phyloP scores from a whole-genome alignment of 495 filamentous ascomycete species.

The Margaritispora aquatica region DNA sequence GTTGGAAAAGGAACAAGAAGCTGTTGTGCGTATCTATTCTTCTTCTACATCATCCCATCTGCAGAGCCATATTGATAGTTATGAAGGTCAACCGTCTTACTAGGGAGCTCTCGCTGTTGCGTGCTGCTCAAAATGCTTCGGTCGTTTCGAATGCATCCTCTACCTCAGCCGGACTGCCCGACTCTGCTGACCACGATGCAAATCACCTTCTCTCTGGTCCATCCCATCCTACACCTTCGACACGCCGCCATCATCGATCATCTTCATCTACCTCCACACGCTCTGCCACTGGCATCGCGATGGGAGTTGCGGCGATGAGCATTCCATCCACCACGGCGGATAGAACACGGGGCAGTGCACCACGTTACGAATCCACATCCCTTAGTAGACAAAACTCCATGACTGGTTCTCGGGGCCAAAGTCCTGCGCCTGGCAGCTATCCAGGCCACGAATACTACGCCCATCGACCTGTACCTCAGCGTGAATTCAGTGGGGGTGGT shows the following conservation, averaged over 20 bases:
- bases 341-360: conserved; percentile 13
- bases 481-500: conserved; percentile 14
- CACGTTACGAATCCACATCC: conserved; percentile 21
- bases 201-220: conserved; percentile 45
- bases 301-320: background rate
- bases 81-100: conserved; percentile 83
- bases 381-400: conserved; percentile 27
- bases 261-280: conserved; percentile 55
- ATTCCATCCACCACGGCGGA: conserved; percentile 27
- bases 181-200: conserved; percentile 40
- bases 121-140: conserved; percentile 72
- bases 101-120: conserved; percentile 73
- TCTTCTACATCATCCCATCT: background rate
- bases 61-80: conserved; percentile 2
- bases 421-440: conserved; percentile 18
- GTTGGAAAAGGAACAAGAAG: conserved; percentile 90
- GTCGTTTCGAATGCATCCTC: conserved; percentile 78
- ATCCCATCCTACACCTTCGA: conserved; percentile 40
- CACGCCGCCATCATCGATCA: conserved; percentile 57
- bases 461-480: conserved; percentile 18
- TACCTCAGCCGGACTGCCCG: conserved; percentile 52
- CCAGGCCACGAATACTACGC: conserved; percentile 16
- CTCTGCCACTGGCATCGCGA: conserved; percentile 33
- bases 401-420: conserved; percentile 13
- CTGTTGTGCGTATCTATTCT: conserved; percentile 57